Evolutionary conservation across 2,329 filamentous ascomycete species (phyloP), one percentile per base, ranked within the genome.

Genomic region (Graphiopsis chlorocephala): DNA sequence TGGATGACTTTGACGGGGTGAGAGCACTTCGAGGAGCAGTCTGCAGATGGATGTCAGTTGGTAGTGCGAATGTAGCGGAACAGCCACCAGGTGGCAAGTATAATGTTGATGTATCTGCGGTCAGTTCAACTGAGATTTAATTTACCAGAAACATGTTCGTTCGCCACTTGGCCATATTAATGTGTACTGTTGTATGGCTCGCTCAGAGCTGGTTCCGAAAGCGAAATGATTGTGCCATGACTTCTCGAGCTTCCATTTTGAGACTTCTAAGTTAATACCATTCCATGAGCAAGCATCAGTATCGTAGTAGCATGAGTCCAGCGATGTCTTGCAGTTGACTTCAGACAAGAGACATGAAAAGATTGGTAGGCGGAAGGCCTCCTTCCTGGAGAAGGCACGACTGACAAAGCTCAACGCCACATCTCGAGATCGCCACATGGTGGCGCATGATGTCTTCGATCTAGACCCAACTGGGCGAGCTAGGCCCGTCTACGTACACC

Each of bases 401-500:
- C 38, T 11, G 17, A 45, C 38, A 45, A 45, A 45, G 38, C n/a
- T 23, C 53, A 56, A 38, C 53, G 53, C 53, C 53, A 57, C 53
- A 57, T 4, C 48, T 52, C n/a, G 10, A 45, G 28, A 55, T 58
- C 33, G 55, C 55, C 55, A 58, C 35, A 45, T 4, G 29, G 20
- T 38, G 29, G 29, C 53, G 26, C 7, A 5, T 47, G 7, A 29
- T 61, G 28, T 33, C 59, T 52, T 23, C 3, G 20, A 26, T 29
- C 60, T 55, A 62, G 33, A 17, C 60, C 60, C 17, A 6, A 55
- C n/a, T n/a, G 7, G 38, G 48, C 23, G 17, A n/a, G 26, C 60
- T 62, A 62, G 35, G 38, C 48, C n/a, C n/a, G 60, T 31, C 48
- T 62, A 62, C 48, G 60, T 62, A 62, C 31, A 62, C 60, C 48